These are phyloP conservation scores for Mesembryanthemum crystallinum DNA, from an alignment of 148 eudicot genomes.

Conservation along the genomic window DNA sequence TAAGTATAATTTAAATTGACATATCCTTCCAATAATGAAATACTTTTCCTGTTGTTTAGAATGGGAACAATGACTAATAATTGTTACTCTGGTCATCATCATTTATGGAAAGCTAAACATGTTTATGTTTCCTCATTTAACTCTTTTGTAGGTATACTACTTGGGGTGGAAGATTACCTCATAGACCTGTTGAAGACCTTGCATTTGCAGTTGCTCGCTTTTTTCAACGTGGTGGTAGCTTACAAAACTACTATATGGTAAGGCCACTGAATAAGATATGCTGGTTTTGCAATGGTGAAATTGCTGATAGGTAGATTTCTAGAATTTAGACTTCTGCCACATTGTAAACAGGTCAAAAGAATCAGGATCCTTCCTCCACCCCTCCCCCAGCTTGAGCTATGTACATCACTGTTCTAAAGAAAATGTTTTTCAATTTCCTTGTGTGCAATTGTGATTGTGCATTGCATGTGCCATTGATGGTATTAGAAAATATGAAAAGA, in stretches of 20 bases:
- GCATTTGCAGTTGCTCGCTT: slow-evolving; percentile 99
- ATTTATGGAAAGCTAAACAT: no score
- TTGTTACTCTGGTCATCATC: no score
- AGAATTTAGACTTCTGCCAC: neutral
- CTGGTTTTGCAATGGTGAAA: neutral
- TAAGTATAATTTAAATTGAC: neutral
- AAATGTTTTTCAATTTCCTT: neutral
- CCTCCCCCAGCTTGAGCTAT: neutral
- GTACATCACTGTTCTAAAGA: neutral
- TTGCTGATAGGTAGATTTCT: slow-evolving; percentile 1
- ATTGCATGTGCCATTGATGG: neutral
- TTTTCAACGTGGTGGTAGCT: slow-evolving; percentile 87
- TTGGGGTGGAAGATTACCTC: slow-evolving; percentile 89
- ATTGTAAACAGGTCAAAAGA: neutral
- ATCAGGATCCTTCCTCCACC: neutral
- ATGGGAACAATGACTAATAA: neutral
- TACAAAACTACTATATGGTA: slow-evolving; percentile 97
- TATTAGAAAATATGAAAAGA: neutral
- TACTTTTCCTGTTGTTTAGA: neutral
- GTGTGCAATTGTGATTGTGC: neutral
- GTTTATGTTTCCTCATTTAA: slow-evolving; percentile 11
- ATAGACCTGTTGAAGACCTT: slow-evolving; percentile 87
- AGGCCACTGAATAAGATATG: slow-evolving; percentile 20
- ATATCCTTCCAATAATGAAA: no score
- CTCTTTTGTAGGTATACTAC: slow-evolving; percentile 60